Percentiles rank a stretch among this genome's conserved stretches.
Conservation (phyloP, 129 eudicot genomes). For the Daucus carota region DNA sequence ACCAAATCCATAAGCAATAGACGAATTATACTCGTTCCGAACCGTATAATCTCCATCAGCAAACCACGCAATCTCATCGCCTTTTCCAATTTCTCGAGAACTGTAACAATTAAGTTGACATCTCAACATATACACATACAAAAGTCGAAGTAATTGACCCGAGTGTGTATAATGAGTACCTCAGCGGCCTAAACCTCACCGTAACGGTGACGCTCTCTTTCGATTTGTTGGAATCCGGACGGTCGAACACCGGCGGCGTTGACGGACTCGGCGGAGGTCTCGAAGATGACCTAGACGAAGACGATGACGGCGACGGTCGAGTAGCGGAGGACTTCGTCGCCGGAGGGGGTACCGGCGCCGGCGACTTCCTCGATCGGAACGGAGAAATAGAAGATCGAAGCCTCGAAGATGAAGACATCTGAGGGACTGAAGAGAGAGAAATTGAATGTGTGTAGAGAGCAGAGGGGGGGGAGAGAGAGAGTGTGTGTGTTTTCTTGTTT, state of each 20-base stretch:
- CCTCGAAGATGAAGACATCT: constrained; percentile 38
- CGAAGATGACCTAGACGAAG: constrained; percentile 20
- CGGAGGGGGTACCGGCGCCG: constrained; percentile 27
- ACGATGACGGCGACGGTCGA: constrained; percentile 22
- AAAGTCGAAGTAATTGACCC: neutral
- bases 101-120: constrained; percentile 25
- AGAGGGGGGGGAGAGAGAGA: neutral
- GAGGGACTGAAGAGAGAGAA: neutral
- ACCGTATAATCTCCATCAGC: constrained; percentile 76
- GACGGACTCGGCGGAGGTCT: constrained; percentile 25
- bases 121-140: neutral
- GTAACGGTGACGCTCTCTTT: constrained; percentile 85
- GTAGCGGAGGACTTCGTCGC: constrained; percentile 9
- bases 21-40: constrained; percentile 63
- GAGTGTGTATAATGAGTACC: constrained; percentile 24
- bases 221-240: constrained; percentile 23
- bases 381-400: constrained; percentile 56
- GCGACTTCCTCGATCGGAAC: constrained; percentile 45
- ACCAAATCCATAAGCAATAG: constrained; percentile 68
- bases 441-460: neutral
- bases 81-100: constrained; percentile 65
- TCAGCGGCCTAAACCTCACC: constrained; percentile 86
- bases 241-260: constrained; percentile 22
- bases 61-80: constrained; percentile 85
- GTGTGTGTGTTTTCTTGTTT: neutral